phyloP scores from a whole-genome alignment of 805 yeast genomes.

The Saccharomycopsis guyanensis region DNA sequence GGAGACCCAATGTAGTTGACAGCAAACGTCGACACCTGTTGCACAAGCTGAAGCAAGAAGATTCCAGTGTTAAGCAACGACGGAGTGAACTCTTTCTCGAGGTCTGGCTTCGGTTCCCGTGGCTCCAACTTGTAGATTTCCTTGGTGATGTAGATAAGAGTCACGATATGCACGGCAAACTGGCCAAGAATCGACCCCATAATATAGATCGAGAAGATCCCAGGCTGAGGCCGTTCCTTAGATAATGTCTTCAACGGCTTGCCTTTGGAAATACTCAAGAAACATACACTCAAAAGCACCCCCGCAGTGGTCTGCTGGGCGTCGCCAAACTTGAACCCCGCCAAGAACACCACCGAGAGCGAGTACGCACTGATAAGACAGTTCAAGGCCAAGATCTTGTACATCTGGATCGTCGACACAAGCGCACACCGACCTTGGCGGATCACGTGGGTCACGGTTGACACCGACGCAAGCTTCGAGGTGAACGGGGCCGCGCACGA shows the following conservation, averaged over 20 bases:
- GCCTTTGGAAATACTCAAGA: constrained; percentile 91
- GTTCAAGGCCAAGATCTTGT: constrained; percentile 92
- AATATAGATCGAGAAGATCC: constrained; percentile 88
- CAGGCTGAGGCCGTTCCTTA: constrained; percentile 93
- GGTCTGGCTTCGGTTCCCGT: constrained; percentile 80
- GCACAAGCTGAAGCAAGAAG: constrained; percentile 87
- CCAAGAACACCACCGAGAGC: constrained; percentile 83
- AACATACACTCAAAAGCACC: constrained; percentile 82
- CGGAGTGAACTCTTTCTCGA: constrained; percentile 83
- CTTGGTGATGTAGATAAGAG: constrained; percentile 73
- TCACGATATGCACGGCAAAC: constrained; percentile 82
- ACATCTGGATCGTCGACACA: constrained; percentile 97
- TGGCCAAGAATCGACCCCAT: constrained; percentile 98
- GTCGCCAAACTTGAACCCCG: constrained; percentile 97
- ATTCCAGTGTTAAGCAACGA: constrained; percentile 93
- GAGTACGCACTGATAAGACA: constrained; percentile 97
- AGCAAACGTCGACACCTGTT: constrained; percentile 95
- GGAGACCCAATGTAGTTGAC: constrained; percentile 97
- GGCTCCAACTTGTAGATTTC: constrained; percentile 89
- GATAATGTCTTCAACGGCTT: constrained; percentile 83
- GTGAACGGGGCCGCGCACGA: constrained; percentile 99
- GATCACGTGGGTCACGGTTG: constrained; percentile 85
- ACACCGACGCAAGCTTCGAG: constrained; percentile 84
- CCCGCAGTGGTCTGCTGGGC: constrained; percentile 98
- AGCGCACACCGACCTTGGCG: constrained; percentile 98